Conservation (phyloP, 1,284 basidiomycete species). For the Pseudozyma pruni region DNA sequence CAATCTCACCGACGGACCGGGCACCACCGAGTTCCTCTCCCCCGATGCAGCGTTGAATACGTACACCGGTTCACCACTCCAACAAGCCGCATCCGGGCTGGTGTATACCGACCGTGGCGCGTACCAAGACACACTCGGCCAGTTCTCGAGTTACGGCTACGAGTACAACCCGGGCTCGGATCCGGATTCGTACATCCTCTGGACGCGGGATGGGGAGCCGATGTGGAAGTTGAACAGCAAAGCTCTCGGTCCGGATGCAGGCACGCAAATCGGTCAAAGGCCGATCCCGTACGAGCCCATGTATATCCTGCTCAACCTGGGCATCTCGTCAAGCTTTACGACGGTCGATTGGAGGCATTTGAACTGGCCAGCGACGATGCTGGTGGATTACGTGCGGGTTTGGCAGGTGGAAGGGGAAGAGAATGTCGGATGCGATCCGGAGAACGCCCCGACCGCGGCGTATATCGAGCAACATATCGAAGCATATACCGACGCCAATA, state of each 20-base stretch:
- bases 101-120: slow-evolving; percentile 53
- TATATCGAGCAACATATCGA: slow-evolving; percentile 64
- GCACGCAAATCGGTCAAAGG: slow-evolving; percentile 77
- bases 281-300: slow-evolving; percentile 75
- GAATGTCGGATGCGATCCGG: slow-evolving; percentile 69
- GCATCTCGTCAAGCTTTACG: slow-evolving; percentile 52
- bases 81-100: slow-evolving; percentile 64
- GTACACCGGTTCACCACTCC: slow-evolving; percentile 62
- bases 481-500: slow-evolving; percentile 62
- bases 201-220: slow-evolving; percentile 43
- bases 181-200: slow-evolving; percentile 49
- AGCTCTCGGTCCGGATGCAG: slow-evolving; percentile 77
- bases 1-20: slow-evolving; percentile 68
- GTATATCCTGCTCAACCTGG: slow-evolving; percentile 62
- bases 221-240: slow-evolving; percentile 73
- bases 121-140: slow-evolving; percentile 45
- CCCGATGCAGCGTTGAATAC: slow-evolving; percentile 45
- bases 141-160: slow-evolving; percentile 72
- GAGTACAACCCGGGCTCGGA: slow-evolving; percentile 70
- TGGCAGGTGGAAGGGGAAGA: slow-evolving; percentile 59
- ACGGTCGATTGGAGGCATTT: slow-evolving; percentile 30
- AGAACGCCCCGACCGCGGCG: slow-evolving; percentile 58
- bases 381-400: slow-evolving; percentile 55
- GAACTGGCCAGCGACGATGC: slow-evolving; percentile 40
- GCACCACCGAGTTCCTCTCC: slow-evolving; percentile 32